These are phyloP conservation scores for Cystofilobasidium capitatum DNA, from an alignment of 768 basidiomycete species.

Conservation along the genomic window DNA sequence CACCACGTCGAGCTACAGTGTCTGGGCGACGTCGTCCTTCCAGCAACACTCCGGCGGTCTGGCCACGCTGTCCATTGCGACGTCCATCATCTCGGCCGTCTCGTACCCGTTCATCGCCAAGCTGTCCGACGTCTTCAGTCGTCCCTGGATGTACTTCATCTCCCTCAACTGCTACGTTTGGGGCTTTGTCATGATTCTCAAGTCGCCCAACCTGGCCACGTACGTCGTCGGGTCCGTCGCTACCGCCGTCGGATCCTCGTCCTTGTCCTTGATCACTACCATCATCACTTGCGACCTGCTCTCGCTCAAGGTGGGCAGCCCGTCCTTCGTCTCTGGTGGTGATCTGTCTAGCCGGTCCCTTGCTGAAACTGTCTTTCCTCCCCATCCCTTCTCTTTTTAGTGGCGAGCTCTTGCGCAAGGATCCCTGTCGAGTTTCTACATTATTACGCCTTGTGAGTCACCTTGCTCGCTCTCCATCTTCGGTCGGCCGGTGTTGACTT, in stretches of 20 bases:
- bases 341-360: background rate
- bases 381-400: slow-evolving; percentile 27
- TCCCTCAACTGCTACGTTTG: slow-evolving; percentile 27
- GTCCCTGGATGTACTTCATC: slow-evolving; percentile 32
- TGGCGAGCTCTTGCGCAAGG: slow-evolving; percentile 18
- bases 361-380: background rate
- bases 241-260: slow-evolving; percentile 3
- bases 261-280: slow-evolving; percentile 3
- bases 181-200: slow-evolving; percentile 37
- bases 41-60: slow-evolving; percentile 34
- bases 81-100: slow-evolving; percentile 32
- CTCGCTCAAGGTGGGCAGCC: slow-evolving; percentile 1
- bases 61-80: slow-evolving; percentile 36
- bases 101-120: slow-evolving; percentile 35
- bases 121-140: slow-evolving; percentile 34
- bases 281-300: slow-evolving; percentile 14
- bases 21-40: slow-evolving; percentile 37
- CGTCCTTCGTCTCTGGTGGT: background rate
- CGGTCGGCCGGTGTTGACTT: background rate
- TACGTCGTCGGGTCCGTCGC: slow-evolving; percentile 5
- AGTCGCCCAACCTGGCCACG: slow-evolving; percentile 36
- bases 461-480: no score
- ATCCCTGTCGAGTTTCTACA: background rate
- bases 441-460: slow-evolving; percentile 1
- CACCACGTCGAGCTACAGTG: slow-evolving; percentile 22